Conservation (phyloP, 805 yeast species). For the Candida nemodendra region DNA sequence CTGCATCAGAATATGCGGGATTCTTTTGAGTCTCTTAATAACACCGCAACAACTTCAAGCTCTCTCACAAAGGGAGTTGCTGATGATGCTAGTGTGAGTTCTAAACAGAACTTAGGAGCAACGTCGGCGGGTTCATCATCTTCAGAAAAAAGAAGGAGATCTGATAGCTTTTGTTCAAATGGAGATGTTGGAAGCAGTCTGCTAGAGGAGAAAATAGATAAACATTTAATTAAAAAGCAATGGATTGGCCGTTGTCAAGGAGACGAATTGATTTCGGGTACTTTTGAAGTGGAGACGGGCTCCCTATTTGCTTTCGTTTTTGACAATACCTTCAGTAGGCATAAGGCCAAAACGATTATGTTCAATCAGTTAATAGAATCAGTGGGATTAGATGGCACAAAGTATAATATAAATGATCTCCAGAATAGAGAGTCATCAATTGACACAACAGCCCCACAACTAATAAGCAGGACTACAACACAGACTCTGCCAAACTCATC, state of each 20-base stretch:
- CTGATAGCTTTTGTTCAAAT: constrained; percentile 33
- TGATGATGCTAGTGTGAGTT: constrained; percentile 2
- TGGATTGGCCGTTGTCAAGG: constrained; percentile 59
- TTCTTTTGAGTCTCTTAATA: constrained; percentile 22
- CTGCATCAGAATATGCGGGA: constrained; percentile 19
- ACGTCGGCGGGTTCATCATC: constrained; percentile 2
- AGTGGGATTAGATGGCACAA: neutral
- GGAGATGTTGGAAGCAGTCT: constrained; percentile 27
- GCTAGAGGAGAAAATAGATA: constrained; percentile 57
- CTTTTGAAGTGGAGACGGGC: constrained; percentile 54
- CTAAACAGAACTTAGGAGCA: neutral
- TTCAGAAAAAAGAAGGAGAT: constrained; percentile 11
- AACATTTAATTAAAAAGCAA: constrained; percentile 48
- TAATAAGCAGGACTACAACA: neutral
- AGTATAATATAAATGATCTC: neutral
- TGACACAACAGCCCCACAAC: neutral
- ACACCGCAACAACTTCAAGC: constrained; percentile 2
- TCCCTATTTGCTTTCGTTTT: constrained; percentile 86
- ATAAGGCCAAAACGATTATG: constrained; percentile 74
- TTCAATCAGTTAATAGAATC: constrained; percentile 50
- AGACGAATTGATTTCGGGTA: constrained; percentile 62
- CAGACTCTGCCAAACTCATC: constrained; percentile 2
- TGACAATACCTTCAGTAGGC: constrained; percentile 88
- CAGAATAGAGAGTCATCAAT: neutral
- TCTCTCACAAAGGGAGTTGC: neutral